A percentile compares a stretch with the other conserved stretches of the same genome.
phyloP scores from a whole-genome alignment of 441 rosid genomes.

The Pelargonium citronellum region DNA sequence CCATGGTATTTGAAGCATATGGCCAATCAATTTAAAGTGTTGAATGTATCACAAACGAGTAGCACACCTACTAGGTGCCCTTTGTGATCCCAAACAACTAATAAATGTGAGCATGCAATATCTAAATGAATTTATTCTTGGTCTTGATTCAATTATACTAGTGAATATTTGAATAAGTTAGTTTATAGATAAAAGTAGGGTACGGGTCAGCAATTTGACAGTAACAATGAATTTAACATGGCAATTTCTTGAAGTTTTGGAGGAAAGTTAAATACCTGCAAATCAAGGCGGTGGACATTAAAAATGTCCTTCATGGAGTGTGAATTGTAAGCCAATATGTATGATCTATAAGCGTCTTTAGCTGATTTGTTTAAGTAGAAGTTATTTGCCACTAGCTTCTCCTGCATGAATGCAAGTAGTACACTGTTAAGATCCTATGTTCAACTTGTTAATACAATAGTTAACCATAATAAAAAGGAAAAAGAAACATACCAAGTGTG shows the following conservation, averaged over 20 bases:
- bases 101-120: too few species aligned
- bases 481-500: slow-evolving; percentile 58
- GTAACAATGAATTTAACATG: not conserved
- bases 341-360: slow-evolving; percentile 87
- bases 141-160: too few species aligned
- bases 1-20: too few species aligned
- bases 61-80: too few species aligned
- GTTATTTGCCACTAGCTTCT: slow-evolving; percentile 65
- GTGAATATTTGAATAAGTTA: too few species aligned
- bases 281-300: slow-evolving; percentile 88
- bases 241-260: not conserved
- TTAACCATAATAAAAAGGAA: slow-evolving; percentile 12
- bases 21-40: too few species aligned
- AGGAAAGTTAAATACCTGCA: slow-evolving; percentile 48
- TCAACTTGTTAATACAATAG: not conserved
- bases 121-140: too few species aligned
- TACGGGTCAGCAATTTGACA: not conserved
- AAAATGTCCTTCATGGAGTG: slow-evolving; percentile 92
- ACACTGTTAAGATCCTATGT: slow-evolving; percentile 11
- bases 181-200: not conserved
- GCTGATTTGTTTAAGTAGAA: slow-evolving; percentile 78
- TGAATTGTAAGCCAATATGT: slow-evolving; percentile 84
- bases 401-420: slow-evolving; percentile 43
- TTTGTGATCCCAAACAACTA: too few species aligned
- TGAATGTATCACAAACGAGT: too few species aligned